A percentile compares a stretch with the other conserved stretches of the same genome.
Conservation (phyloP, 1,284 basidiomycete species). For the Ceratobasidium sp. region DNA sequence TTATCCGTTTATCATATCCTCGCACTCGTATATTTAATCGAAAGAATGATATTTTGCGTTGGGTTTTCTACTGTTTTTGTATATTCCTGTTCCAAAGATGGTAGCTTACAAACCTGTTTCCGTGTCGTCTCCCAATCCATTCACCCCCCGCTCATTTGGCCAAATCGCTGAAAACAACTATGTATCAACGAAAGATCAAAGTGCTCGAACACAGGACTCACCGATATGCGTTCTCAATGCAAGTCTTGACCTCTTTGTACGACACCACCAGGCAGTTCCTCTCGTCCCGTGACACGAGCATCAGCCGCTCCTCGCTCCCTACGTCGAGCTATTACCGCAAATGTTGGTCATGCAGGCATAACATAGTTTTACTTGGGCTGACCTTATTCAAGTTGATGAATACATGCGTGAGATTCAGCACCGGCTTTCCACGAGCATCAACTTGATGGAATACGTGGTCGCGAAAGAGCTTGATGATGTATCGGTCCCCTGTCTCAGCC, state of each 20-base stretch:
- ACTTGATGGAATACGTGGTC: slow-evolving; percentile 99
- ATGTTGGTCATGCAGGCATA: neutral
- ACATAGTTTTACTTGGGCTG: too few relatives aligned
- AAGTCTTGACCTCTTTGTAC: slow-evolving; percentile 90
- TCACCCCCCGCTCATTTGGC: neutral
- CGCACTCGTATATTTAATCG: neutral
- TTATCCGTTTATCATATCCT: neutral
- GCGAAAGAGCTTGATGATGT: slow-evolving; percentile 97
- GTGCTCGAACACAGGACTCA: slow-evolving; percentile 47
- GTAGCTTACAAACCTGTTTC: neutral
- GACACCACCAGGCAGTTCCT: slow-evolving; percentile 96
- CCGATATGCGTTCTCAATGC: slow-evolving; percentile 80
- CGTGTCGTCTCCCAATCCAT: neutral
- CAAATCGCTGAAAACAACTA: slow-evolving; percentile 4
- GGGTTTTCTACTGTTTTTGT: slow-evolving; percentile 36
- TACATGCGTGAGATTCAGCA: slow-evolving; percentile 92
- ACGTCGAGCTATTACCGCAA: slow-evolving; percentile 77
- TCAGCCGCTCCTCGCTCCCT: slow-evolving; percentile 90
- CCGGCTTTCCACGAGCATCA: slow-evolving; percentile 87
- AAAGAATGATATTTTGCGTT: neutral
- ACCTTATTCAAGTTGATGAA: slow-evolving; percentile 90
- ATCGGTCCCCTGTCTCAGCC: slow-evolving; percentile 98
- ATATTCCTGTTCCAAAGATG: slow-evolving; percentile 15
- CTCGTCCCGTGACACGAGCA: slow-evolving; percentile 93
- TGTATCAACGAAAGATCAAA: neutral